Conservation (phyloP, 1,284 basidiomycete species). For the Malassezia nana region DNA sequence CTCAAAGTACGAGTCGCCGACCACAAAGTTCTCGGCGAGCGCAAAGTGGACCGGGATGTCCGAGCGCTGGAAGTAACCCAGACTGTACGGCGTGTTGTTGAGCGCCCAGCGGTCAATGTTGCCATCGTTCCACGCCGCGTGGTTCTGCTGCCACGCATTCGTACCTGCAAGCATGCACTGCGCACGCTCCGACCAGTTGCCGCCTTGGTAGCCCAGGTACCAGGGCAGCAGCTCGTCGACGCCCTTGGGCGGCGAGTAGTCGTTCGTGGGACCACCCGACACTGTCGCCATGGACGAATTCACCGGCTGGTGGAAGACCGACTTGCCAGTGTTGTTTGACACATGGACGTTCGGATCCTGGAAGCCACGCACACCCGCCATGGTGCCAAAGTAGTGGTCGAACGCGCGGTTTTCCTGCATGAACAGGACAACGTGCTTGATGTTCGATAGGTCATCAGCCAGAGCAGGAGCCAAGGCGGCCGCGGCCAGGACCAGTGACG, state of each 20-base stretch:
- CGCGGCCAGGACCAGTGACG: not conserved
- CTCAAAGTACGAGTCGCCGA: constrained; percentile 34
- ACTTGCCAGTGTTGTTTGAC: constrained; percentile 23
- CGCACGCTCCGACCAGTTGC: constrained; percentile 22
- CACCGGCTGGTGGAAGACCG: constrained; percentile 24
- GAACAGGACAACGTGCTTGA: constrained; percentile 22
- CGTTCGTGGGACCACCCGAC: not conserved
- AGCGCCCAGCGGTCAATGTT: constrained; percentile 30
- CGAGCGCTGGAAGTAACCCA: constrained; percentile 26
- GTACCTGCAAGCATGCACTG: constrained; percentile 32
- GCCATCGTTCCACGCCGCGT: constrained; percentile 29
- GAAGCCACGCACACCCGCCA: constrained; percentile 35
- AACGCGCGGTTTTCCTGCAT: constrained; percentile 44
- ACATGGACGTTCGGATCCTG: constrained; percentile 33
- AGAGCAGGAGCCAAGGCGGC: not conserved
- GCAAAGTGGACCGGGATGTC: constrained; percentile 39
- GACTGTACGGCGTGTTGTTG: constrained; percentile 31
- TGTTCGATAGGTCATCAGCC: constrained; percentile 7
- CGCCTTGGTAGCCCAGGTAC: constrained; percentile 30
- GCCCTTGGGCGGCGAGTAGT: constrained; percentile 1
- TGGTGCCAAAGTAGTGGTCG: constrained; percentile 37
- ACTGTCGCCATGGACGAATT: constrained; percentile 15
- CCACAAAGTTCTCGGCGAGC: constrained; percentile 28
- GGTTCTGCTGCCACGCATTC: constrained; percentile 30
- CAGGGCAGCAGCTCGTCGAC: constrained; percentile 28